Base-by-base conservation (phyloP, 495 filamentous ascomycete species). In the Annulohypoxylon moriforme region DNA sequence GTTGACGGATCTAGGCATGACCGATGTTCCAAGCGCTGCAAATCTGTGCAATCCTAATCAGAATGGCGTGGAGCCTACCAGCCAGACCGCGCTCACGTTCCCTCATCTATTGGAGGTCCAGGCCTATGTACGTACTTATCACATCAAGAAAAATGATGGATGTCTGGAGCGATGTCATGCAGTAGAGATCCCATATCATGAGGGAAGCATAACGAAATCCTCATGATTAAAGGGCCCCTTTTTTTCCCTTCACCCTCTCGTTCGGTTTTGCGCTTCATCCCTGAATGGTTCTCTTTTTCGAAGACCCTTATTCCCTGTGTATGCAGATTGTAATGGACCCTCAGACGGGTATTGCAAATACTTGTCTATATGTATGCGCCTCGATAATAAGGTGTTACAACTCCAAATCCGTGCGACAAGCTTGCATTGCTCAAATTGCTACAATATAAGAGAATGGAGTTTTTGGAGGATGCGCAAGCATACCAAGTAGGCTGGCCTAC, bases 1-100 rank as follows among this genome's bases (percentile, higher is more conserved):
- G 33, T 69, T 59, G 44, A 69, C 52, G 62, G 56, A 73, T 67
- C 63, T 63, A 56, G 69, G 59, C 66, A 64, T 70, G 73, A 61
- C 42, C 70, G 47, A 72, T 60, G 57, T 69, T 66, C 38, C 44
- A 65, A 58, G 56, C 36, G 60, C 42, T 18, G 36, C 13, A 47
- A 49, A 63, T 20, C 60, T 60, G 50, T 67, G 60, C 53, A 67
- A 75, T 70, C 64, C 50, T 64, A 55, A 55, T 52, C 52, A 56
- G 42, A 20, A 57, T 67, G 24, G 68, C 55, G 38, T 36, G 46
- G 70, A 66, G 49, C 42, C 67, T 60, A 27, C 64, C 55, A 68
- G 58, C 52, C 40, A n/a, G 34, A 20, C 40, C 40, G 40, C 40
- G 40, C 16, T 29, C 66, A 27, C 38, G 40, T 62, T 60, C 46